Evolutionary conservation across 345 rosid species (phyloP), one percentile per base, ranked within the genome.

Genomic region (Citrus australasica): DNA sequence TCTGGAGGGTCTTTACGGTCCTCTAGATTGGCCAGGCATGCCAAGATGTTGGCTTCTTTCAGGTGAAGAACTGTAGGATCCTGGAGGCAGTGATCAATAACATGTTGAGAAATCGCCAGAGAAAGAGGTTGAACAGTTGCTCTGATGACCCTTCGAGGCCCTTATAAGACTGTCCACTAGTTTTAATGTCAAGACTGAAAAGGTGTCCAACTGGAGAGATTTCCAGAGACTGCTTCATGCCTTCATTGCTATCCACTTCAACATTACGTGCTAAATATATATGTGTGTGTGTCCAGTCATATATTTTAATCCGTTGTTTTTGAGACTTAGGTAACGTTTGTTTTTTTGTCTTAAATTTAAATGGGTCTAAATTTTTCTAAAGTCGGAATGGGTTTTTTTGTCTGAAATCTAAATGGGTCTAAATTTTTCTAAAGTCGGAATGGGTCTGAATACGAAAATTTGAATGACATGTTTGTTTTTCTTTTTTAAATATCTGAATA

Each of bases 171-270:
- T 89, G 30, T 95, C 98, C 1, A 91, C 96, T 2, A 93, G 98
- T 78, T 93, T 95, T 74, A 95, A 93, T 63, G 80, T 89, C n/a
- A 87, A 77, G 66, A 84, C 90, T 0, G 96, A 93, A 80, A 87
- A 91, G 77, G 83, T 91, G 42, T 67, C 91, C 14, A 93, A 89
- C 79, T 95, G 98, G 98, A 93, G 97, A 78, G 98, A 93, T 79
- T 93, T 74, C 83, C 82, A 93, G 55, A 82, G 98, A 42, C 48
- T 42, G 66, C 42, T 38, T 7, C 2, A 8, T 38, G 42, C 10
- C 85, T 92, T 75, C 97, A 92, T 67, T 95, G 98, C 73, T 87
- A 83, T 80, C 97, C 98, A 46, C 85, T 95, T 3, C 80, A 87
- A 42, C 88, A 89, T 25, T 90, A 83, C 76, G 72, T 88, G 9